These are phyloP conservation scores for Adenanthera pavonina DNA, from an alignment of 306 rosid species.

Conservation along the genomic window DNA sequence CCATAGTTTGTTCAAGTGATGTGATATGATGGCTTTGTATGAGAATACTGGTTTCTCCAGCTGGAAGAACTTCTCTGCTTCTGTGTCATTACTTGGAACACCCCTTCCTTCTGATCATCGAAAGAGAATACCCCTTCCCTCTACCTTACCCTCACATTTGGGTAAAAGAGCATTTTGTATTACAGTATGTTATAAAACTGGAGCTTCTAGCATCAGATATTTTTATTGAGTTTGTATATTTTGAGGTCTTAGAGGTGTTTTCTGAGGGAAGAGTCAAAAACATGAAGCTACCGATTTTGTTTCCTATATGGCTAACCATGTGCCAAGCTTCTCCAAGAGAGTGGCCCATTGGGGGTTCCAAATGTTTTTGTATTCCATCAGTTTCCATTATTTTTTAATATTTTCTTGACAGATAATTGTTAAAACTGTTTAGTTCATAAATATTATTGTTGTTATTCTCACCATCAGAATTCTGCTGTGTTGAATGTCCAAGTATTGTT, in stretches of 20 bases:
- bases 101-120: no score
- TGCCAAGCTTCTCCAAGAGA: conserved; percentile 54
- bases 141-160: conserved; percentile 34
- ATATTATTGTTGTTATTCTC: conserved; percentile 44
- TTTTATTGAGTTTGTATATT: conserved; percentile 82
- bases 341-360: conserved; percentile 63
- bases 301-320: conserved; percentile 52
- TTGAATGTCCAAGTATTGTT: neutral
- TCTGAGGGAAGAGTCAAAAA: conserved; percentile 54
- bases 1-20: conserved; percentile 56
- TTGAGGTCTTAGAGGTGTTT: conserved; percentile 67
- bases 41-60: conserved; percentile 42
- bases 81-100: conserved; percentile 48
- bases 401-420: conserved; percentile 56
- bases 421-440: conserved; percentile 60
- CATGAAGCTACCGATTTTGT: conserved; percentile 77
- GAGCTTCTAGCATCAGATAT: conserved; percentile 62
- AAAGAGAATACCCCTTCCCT: conserved; percentile 38
- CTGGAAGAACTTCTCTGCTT: conserved; percentile 50
- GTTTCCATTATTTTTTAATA: conserved; percentile 55
- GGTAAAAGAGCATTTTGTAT: conserved; percentile 57
- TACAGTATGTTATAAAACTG: conserved; percentile 64
- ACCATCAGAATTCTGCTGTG: conserved; percentile 17
- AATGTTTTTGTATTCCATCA: conserved; percentile 65
- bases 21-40: conserved; percentile 8